These are phyloP conservation scores for Fusarium robinianum DNA, from an alignment of 2,329 filamentous ascomycete genomes.

Conservation along the genomic window DNA sequence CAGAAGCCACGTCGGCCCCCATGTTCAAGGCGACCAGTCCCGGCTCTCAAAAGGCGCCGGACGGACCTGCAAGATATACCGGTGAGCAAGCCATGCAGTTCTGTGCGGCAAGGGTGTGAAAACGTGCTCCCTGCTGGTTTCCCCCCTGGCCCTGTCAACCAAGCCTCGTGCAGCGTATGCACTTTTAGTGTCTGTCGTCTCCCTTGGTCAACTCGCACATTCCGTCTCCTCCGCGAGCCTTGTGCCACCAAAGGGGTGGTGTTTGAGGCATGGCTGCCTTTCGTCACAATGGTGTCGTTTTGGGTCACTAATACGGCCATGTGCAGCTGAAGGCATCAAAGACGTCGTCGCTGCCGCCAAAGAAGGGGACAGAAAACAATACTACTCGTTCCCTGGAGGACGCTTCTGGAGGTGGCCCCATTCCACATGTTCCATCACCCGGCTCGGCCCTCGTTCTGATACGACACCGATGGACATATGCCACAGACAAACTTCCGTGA, in stretches of 20 bases:
- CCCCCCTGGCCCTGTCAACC: slow-evolving; percentile 27
- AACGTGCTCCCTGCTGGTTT: slow-evolving; percentile 13
- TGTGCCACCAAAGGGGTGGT: slow-evolving; percentile 7
- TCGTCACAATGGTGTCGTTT: slow-evolving; percentile 11
- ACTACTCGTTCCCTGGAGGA: slow-evolving; percentile 10
- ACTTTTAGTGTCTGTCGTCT: slow-evolving; percentile 10
- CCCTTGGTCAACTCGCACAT: background rate
- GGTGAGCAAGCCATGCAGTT: slow-evolving; percentile 34
- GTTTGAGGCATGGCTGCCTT: slow-evolving; percentile 1
- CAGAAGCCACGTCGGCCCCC: slow-evolving; percentile 35
- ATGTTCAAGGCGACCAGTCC: slow-evolving; percentile 20
- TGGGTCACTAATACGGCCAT: slow-evolving; percentile 5
- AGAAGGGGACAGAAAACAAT: slow-evolving; percentile 14
- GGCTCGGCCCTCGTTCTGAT: too few species aligned
- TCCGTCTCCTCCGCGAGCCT: background rate
- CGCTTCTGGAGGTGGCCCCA: too few species aligned
- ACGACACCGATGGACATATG: too few species aligned
- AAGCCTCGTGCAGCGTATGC: slow-evolving; percentile 11
- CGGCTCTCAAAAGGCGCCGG: slow-evolving; percentile 11
- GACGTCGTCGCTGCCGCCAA: slow-evolving; percentile 3
- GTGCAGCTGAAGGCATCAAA: slow-evolving; percentile 2
- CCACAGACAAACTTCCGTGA: too few species aligned
- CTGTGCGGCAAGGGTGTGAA: slow-evolving; percentile 28
- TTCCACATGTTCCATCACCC: too few species aligned
- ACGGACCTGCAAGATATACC: slow-evolving; percentile 21